Evolutionary conservation across 805 yeast species (phyloP).

Genomic region (Metschnikowia borealis): DNA sequence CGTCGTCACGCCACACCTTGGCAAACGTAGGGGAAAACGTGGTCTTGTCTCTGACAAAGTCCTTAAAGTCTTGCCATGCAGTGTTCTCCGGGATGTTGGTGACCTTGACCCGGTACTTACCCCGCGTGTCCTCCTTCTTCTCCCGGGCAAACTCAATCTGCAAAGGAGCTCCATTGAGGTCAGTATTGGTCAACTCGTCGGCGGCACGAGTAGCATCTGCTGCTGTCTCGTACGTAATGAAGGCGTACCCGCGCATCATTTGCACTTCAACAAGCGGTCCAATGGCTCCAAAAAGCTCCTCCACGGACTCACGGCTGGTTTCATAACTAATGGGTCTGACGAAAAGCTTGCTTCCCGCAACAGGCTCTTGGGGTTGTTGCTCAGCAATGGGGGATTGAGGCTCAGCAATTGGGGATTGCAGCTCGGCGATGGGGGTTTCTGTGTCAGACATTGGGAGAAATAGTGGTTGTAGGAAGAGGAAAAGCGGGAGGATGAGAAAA

Average conservation of each 20-base stretch:
- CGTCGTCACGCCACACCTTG: slow-evolving; percentile 47
- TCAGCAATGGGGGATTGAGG: slow-evolving; percentile 3
- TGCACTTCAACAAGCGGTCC: slow-evolving; percentile 69
- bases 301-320: slow-evolving; percentile 50
- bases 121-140: slow-evolving; percentile 58
- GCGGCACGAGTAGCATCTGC: slow-evolving; percentile 51
- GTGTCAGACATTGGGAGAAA: slow-evolving; percentile 9
- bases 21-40: slow-evolving; percentile 60
- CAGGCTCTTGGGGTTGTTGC: background rate
- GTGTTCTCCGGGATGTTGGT: slow-evolving; percentile 69
- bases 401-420: slow-evolving; percentile 5
- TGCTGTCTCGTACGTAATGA: slow-evolving; percentile 74
- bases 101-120: slow-evolving; percentile 69
- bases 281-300: slow-evolving; percentile 60
- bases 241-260: slow-evolving; percentile 80
- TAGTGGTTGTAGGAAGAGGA: background rate
- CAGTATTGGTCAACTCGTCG: slow-evolving; percentile 41
- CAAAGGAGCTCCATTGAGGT: slow-evolving; percentile 48
- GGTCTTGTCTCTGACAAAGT: slow-evolving; percentile 77
- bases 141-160: slow-evolving; percentile 54
- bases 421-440: slow-evolving; percentile 7
- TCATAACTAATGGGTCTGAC: slow-evolving; percentile 63
- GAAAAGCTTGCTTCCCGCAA: slow-evolving; percentile 31
- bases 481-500: background rate
- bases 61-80: slow-evolving; percentile 88